Evolutionary conservation across 768 basidiomycete species (phyloP), one percentile per base, ranked within the genome.

Genomic region (Lepiota brunneoincarnata): DNA sequence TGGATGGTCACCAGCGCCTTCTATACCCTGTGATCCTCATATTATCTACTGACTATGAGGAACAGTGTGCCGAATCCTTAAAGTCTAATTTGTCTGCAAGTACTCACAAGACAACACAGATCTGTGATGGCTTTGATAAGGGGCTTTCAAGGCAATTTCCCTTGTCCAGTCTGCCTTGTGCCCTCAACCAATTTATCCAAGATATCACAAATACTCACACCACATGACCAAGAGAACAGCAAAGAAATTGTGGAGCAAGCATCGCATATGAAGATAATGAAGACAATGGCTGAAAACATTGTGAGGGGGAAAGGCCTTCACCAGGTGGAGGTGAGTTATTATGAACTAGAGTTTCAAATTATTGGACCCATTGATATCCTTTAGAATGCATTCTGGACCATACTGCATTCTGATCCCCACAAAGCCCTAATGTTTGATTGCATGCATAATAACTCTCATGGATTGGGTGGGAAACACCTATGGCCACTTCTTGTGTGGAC

Each of bases 41-140:
- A 2, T 57, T 76, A 1, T 72, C 69, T 6, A 67, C 70, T 4
- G 75, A 79, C 49, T 79, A 75, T 49, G 70, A 79, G 55, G 76
- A 80, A 64, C 71, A 73, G 77, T 79, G 66, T 21, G 72, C 47
- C 37, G 28, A 21, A 17, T 36, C 34, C 15, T n/a, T n/a, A n/a
- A n/a, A n/a, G n/a, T n/a, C n/a, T n/a, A n/a, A n/a, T n/a, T n/a
- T n/a, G n/a, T n/a, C n/a, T n/a, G n/a, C n/a, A n/a, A n/a, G n/a
- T n/a, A n/a, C n/a, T n/a, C n/a, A n/a, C n/a, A n/a, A n/a, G n/a
- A n/a, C n/a, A n/a, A n/a, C n/a, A n/a, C 40, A 73, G 70, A 45
- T 66, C 60, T 47, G 63, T 73, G 26, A 75, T 76, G 71, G 61
- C 69, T 2, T 58, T 70, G 0, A 73, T 71, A 14, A 51, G 62